These are phyloP conservation scores for Colletotrichum gloeosporioides DNA, from an alignment of 2,329 filamentous ascomycete species.

Conservation along the genomic window DNA sequence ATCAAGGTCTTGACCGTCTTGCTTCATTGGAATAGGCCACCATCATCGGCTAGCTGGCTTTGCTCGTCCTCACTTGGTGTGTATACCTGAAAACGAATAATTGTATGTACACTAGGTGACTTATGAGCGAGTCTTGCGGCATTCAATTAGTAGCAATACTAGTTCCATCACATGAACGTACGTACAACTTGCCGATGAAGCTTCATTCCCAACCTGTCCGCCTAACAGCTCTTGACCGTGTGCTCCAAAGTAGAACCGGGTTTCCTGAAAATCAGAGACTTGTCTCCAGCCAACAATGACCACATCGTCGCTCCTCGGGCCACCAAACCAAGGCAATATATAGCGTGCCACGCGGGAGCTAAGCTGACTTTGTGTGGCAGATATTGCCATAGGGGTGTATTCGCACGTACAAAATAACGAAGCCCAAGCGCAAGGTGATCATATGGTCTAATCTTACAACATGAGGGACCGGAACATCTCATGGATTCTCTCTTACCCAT, in stretches of 20 bases:
- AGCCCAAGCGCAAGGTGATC: not conserved
- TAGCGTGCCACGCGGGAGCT: too few relatives aligned
- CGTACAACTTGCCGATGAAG: too few relatives aligned
- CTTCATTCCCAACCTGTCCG: too few relatives aligned
- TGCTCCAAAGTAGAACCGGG: too few relatives aligned
- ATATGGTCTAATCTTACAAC: fast-evolving
- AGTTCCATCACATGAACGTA: not conserved
- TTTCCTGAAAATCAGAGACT: too few relatives aligned
- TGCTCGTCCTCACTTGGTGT: not conserved
- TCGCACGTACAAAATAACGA: not conserved
- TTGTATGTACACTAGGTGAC: not conserved
- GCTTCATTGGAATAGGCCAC: fast-evolving
- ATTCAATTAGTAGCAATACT: not conserved
- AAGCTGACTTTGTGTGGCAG: too few relatives aligned
- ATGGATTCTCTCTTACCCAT: fast-evolving
- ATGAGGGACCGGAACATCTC: fast-evolving
- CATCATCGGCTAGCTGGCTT: fast-evolving
- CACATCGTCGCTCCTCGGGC: fast-evolving
- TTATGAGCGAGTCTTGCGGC: too few relatives aligned
- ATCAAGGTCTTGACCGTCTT: not conserved
- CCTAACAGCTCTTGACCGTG: too few relatives aligned
- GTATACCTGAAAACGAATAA: not conserved
- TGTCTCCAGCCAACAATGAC: not conserved
- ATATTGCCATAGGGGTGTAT: too few relatives aligned
- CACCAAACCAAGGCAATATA: fast-evolving